phyloP scores from a whole-genome alignment of 2,329 filamentous ascomycete genomes.

The Aspergillus sergii region DNA sequence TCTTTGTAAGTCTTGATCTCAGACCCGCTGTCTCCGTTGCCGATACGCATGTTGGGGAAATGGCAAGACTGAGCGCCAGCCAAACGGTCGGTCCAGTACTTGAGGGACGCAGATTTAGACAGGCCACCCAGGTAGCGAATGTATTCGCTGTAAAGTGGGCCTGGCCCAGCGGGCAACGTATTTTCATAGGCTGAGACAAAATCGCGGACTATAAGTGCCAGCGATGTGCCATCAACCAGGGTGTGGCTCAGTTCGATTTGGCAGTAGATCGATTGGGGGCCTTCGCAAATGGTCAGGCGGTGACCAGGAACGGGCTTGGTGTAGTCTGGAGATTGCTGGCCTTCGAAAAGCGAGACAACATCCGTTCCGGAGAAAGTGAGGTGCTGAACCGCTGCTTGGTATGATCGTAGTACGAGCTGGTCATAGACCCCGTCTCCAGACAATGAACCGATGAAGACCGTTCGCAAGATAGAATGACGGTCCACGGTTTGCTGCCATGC shows the following conservation, averaged over 20 bases:
- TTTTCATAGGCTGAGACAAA: constrained; percentile 13
- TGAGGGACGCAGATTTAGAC: not conserved
- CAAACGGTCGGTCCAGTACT: not conserved
- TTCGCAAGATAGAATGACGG: constrained; percentile 18
- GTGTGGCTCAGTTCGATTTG: constrained; percentile 20
- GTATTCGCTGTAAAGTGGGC: constrained; percentile 4
- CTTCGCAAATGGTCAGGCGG: not conserved
- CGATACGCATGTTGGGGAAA: not conserved
- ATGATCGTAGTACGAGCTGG: not conserved
- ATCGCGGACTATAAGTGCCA: constrained; percentile 11
- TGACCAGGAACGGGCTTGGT: constrained; percentile 1
- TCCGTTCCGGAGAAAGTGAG: not conserved
- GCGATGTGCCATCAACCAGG: constrained; percentile 19
- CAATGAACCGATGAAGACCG: constrained; percentile 13
- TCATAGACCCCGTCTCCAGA: not conserved
- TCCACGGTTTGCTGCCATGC: constrained; percentile 18
- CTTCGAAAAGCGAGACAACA: not conserved
- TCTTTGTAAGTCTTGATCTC: not conserved
- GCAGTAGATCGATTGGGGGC: constrained; percentile 6
- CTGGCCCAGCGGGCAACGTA: not conserved
- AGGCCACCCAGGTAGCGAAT: not conserved
- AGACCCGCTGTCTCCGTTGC: not conserved
- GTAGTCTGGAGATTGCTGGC: not conserved
- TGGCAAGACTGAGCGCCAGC: not conserved
- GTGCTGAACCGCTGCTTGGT: not conserved